Base-by-base conservation (phyloP, 805 yeast genomes). In the Candida qinlingensis region DNA sequence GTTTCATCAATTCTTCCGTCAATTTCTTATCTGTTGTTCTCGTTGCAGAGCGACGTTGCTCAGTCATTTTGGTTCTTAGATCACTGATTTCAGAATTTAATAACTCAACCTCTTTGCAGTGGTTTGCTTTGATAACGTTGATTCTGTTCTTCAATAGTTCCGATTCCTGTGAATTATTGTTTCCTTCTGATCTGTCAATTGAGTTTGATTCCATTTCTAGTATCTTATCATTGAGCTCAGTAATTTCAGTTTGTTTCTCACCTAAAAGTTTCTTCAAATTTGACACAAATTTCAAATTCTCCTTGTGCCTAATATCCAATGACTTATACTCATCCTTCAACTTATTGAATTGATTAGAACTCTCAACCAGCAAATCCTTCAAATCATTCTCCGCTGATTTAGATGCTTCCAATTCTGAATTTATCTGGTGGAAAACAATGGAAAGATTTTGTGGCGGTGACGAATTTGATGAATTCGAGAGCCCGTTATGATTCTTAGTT, bases 61-160 rank as follows among this genome's bases (percentile, higher is more conserved):
- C 39, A 3, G 41, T 49, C 5, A 48, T 13, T 25, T 49, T 40
- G 10, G 42, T 4, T 33, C 48, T 50, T 28, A 59, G 40, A 7
- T 45, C 39, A 7, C 48, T 55, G 35, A 59, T 53, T 30, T 56
- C 56, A 6, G 11, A 12, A 2, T 50, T 49, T 4, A 58, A 39
- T 7, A 34, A 42, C 12, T 55, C 58, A 30, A 62, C 30, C 25
- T 61, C 64, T 35, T 52, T 56, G 0, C 60, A 41, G 30, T 60
- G 62, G 31, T 54, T 60, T 34, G 52, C 28, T 26, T 56, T 61
- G 5, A 55, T 53, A 13, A 57, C 45, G 3, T 50, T 54, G 7
- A 60, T 38, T 37, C 63, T 49, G 38, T 50, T 56, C 47, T 53
- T 61, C 46, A 55, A 37, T 8, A 58, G 47, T 37, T 54, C 52